Evolutionary conservation across 805 yeast species (phyloP).

Genomic region (Yarrowia sp.): DNA sequence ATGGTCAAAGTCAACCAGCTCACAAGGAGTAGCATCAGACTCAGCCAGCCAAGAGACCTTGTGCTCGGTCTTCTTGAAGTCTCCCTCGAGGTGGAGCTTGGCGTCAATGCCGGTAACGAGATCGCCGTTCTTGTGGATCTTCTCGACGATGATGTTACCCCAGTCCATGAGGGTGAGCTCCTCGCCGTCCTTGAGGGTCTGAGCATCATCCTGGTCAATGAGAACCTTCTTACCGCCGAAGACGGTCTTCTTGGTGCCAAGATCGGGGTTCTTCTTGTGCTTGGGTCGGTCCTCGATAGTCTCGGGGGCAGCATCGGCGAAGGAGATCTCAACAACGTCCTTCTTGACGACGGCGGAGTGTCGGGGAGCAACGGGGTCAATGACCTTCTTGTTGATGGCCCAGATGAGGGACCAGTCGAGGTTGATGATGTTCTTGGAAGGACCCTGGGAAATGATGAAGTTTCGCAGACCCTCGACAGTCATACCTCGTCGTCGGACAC

Average conservation of each 20-base stretch:
- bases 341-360: slow-evolving; percentile 71
- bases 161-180: slow-evolving; percentile 98
- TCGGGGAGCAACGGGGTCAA: slow-evolving; percentile 97
- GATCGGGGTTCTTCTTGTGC: slow-evolving; percentile 91
- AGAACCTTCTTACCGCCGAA: slow-evolving; percentile 60
- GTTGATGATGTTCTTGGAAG: slow-evolving; percentile 94
- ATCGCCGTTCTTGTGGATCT: slow-evolving; percentile 57
- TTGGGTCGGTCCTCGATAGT: slow-evolving; percentile 74
- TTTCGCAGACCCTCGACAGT: slow-evolving; percentile 94
- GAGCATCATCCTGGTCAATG: slow-evolving; percentile 84
- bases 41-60: slow-evolving; percentile 93
- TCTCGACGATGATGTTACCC: slow-evolving; percentile 87
- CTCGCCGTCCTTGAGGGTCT: slow-evolving; percentile 73
- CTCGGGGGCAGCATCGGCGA: slow-evolving; percentile 61
- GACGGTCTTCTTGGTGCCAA: slow-evolving; percentile 75
- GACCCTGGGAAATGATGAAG: slow-evolving; percentile 94
- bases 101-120: slow-evolving; percentile 65
- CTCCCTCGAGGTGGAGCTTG: slow-evolving; percentile 87
- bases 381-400: slow-evolving; percentile 96
- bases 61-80: slow-evolving; percentile 93
- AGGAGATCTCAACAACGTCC: slow-evolving; percentile 66
- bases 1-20: slow-evolving; percentile 88
- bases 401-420: slow-evolving; percentile 97
- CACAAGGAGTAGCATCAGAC: slow-evolving; percentile 71
- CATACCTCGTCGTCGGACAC: slow-evolving; percentile 99